Percentiles rank a stretch among this genome's conserved stretches.
phyloP scores from a whole-genome alignment of 805 yeast genomes.

The Saturnispora serradocipensis region DNA sequence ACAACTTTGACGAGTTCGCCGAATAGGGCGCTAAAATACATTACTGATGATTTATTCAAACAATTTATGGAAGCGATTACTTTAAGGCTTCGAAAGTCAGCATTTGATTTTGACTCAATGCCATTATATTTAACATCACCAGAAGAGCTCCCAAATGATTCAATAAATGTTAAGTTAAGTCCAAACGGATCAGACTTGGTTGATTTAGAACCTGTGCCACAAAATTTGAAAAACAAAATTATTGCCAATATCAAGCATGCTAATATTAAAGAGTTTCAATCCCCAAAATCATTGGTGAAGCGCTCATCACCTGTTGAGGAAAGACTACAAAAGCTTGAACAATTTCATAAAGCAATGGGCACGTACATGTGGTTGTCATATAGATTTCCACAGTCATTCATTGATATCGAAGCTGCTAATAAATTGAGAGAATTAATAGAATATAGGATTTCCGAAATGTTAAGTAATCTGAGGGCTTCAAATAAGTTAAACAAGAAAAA shows the following conservation, averaged over 20 bases:
- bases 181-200: constrained; percentile 9
- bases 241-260: constrained; percentile 10
- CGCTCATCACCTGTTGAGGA: constrained; percentile 22
- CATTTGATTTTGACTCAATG: constrained; percentile 38
- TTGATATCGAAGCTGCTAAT: constrained; percentile 65
- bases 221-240: constrained; percentile 14
- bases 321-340: constrained; percentile 40
- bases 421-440: constrained; percentile 67
- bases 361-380: constrained; percentile 80
- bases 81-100: constrained; percentile 40
- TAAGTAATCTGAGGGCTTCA: constrained; percentile 26
- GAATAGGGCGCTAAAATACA: constrained; percentile 17
- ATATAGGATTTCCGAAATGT: constrained; percentile 43
- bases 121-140: constrained; percentile 24
- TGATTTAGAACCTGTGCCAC: constrained; percentile 25
- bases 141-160: constrained; percentile 10
- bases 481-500: constrained; percentile 12
- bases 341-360: constrained; percentile 55
- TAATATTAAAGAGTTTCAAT: constrained; percentile 13
- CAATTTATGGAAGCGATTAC: constrained; percentile 49
- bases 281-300: constrained; percentile 15
- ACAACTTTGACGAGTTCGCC: constrained; percentile 19
- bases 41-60: constrained; percentile 33
- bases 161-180: constrained; percentile 11
- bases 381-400: constrained; percentile 73